Percentiles rank a stretch among this genome's conserved stretches.
phyloP scores from a whole-genome alignment of 2,329 filamentous ascomycete species.

The Hypomyces perniciosus region DNA sequence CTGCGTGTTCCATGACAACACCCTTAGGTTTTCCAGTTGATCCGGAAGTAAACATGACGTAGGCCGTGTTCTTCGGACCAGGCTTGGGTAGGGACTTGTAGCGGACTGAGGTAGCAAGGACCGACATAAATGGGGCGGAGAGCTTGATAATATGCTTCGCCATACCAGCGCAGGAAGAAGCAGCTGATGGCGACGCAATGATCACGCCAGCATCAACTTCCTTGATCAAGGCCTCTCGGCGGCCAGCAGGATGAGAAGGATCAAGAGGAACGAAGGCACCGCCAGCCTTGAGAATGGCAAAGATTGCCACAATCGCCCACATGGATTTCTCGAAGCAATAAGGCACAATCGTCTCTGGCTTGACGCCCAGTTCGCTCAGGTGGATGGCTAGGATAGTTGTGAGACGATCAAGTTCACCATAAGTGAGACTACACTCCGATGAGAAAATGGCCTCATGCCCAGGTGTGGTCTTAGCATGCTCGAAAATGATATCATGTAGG shows the following conservation, averaged over 20 bases:
- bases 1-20: constrained; percentile 8
- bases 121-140: neutral
- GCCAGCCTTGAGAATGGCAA: constrained; percentile 23
- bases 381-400: constrained; percentile 3
- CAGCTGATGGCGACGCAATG: constrained; percentile 4
- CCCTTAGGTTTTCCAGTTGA: constrained; percentile 10
- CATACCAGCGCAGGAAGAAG: neutral
- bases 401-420: constrained; percentile 7
- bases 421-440: constrained; percentile 4
- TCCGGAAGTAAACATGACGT: constrained; percentile 9
- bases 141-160: constrained; percentile 2
- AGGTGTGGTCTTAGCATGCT: constrained; percentile 1
- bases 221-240: constrained; percentile 5
- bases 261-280: constrained; percentile 24
- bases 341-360: constrained; percentile 17
- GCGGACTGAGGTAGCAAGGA: neutral
- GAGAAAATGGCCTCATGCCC: constrained; percentile 10
- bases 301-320: constrained; percentile 18
- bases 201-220: constrained; percentile 11
- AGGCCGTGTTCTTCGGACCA: constrained; percentile 4
- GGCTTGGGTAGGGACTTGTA: neutral
- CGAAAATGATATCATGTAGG: constrained; percentile 2
- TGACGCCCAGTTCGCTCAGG: constrained; percentile 18
- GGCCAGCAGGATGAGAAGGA: constrained; percentile 11
- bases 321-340: constrained; percentile 17